Base-by-base conservation (phyloP, 1,139 yeast genomes). In the Lodderomyces elongisporus region DNA sequence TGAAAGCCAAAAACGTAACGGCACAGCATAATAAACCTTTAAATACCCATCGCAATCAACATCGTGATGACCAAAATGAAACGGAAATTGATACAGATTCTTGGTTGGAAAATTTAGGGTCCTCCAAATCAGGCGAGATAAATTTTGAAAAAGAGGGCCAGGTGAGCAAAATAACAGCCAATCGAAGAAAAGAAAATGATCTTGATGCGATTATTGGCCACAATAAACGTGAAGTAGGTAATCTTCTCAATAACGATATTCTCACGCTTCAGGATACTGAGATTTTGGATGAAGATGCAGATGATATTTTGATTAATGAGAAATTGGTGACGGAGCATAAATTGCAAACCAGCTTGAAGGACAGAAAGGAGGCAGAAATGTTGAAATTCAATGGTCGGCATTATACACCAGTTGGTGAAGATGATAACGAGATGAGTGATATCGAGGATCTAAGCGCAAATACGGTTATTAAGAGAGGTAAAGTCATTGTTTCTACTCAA, bases 261-360 rank as follows among this genome's bases (percentile, higher is more conserved):
- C 58, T 87, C 34, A 84, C 91, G 0, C 58, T 85, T 30, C 74
- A 79, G 36, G 96, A 87, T 41, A 52, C 62, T 1, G 62, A 63
- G 5, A 57, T 84, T 2, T 45, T 74, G 17, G 78, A 71, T 2
- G 67, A 60, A 22, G 76, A 69, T 2, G 78, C 68, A 25, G 77
- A 67, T 1, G 71, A 62, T 22, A 71, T 66, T 14, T 57, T 79
- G 30, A 71, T 62, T 27, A 73, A 76, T 38, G 68, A 62, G 5
- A 36, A 47, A 17, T 46, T 79, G 30, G 47, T 55, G 1, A 60
- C 58, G 21, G 54, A 61, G 31, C 46, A 58, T 13, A 60, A 57
- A 35, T 40, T 56, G 20, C 40, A 49, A 23, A 40, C 44, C 5
- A 52, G 54, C 3, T 39, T 62, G 17, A 37, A 42, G 8, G 63